Evolutionary conservation across 805 yeast genomes (phyloP).

Genomic region (Komagataella pseudopastoris): DNA sequence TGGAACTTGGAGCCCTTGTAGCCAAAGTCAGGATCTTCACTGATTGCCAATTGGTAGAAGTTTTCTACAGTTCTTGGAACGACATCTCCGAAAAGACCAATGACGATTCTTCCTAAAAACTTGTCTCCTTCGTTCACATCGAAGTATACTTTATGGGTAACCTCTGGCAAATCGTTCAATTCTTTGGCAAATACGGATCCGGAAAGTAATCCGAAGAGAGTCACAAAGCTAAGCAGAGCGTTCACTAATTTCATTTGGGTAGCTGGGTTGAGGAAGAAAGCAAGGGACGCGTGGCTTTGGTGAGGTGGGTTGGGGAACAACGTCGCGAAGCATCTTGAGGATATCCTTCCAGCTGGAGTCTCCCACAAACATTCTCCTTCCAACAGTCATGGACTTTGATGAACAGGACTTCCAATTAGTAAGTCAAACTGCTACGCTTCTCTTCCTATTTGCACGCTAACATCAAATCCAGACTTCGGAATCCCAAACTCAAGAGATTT

Average conservation of each 20-base stretch:
- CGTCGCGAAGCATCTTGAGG: not conserved
- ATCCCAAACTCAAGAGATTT: not conserved
- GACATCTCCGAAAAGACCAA: conserved; percentile 79
- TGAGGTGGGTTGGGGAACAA: not conserved
- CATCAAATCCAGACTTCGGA: not conserved
- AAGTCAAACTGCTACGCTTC: not conserved
- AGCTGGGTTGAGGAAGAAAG: not conserved
- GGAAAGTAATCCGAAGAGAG: not conserved
- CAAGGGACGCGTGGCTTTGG: not conserved
- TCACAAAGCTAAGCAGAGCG: not conserved
- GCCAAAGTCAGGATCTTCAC: conserved; percentile 57
- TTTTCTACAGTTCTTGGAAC: conserved; percentile 86
- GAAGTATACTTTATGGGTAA: conserved; percentile 76
- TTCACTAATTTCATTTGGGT: not conserved
- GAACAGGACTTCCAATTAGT: not conserved
- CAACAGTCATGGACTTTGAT: not conserved
- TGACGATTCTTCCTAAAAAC: conserved; percentile 64
- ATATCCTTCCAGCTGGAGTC: not conserved
- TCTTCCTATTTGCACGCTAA: not conserved
- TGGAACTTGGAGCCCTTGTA: conserved; percentile 56
- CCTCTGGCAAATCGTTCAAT: conserved; percentile 28
- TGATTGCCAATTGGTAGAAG: conserved; percentile 67
- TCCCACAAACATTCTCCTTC: not conserved
- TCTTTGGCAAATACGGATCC: conserved; percentile 3
- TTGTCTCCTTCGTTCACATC: conserved; percentile 75